Percentiles rank a stretch among this genome's conserved stretches.
Evolutionary conservation across 2,329 filamentous ascomycete genomes (phyloP).

Genomic region (Tolypocladium capitatum): DNA sequence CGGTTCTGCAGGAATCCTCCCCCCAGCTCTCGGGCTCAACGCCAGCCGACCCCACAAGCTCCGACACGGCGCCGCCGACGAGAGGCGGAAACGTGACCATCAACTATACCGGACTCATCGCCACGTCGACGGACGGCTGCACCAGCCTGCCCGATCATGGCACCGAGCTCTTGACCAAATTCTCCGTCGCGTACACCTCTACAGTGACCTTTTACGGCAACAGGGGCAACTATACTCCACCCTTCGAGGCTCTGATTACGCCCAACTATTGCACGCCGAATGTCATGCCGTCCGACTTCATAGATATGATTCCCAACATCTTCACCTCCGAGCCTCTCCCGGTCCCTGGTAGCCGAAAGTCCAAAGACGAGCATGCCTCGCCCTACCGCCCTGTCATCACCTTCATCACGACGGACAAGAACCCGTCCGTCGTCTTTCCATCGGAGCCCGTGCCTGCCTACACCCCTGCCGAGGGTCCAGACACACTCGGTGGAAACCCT

Average conservation of each 20-base stretch:
- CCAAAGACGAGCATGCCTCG: background rate
- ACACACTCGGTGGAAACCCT: background rate
- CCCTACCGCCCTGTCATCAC: conserved; percentile 19
- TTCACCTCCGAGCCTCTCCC: background rate
- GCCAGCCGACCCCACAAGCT: background rate
- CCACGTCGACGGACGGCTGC: conserved; percentile 15
- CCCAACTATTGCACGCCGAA: conserved; percentile 22
- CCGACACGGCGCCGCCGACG: background rate
- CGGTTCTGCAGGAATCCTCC: background rate
- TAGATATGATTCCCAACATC: background rate
- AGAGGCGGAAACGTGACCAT: background rate
- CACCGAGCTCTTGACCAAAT: conserved; percentile 21
- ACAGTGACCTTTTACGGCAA: conserved; percentile 36
- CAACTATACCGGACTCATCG: background rate
- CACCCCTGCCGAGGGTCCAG: conserved; percentile 9
- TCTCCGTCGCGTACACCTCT: conserved; percentile 33
- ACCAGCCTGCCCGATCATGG: conserved; percentile 12
- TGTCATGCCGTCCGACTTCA: conserved; percentile 2
- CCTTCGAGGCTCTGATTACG: conserved; percentile 26
- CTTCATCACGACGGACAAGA: conserved; percentile 40
- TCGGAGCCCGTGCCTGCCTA: conserved; percentile 26
- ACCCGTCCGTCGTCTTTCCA: conserved; percentile 34
- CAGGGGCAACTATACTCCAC: conserved; percentile 31
- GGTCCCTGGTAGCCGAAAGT: background rate
- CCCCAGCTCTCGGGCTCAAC: background rate